Conservation (phyloP, 495 filamentous ascomycete species). For the Xylaria venustula region DNA sequence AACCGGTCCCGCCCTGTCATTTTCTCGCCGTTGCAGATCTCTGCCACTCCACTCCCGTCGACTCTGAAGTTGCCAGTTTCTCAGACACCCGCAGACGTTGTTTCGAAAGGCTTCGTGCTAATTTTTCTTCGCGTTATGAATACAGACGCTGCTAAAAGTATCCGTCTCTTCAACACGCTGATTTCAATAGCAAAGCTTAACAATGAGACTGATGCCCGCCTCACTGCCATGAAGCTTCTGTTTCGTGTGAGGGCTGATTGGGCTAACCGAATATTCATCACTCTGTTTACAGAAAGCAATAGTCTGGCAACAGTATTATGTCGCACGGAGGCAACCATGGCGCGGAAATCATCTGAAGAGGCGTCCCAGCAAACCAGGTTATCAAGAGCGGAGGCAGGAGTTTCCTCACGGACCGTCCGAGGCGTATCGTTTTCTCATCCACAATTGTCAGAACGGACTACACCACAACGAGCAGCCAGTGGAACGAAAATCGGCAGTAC, state of each 20-base stretch:
- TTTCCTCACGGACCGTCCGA: slow-evolving; percentile 36
- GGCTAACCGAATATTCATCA: slow-evolving; percentile 67
- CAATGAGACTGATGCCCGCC: slow-evolving; percentile 62
- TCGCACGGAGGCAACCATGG: slow-evolving; percentile 58
- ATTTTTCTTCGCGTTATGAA: slow-evolving; percentile 63
- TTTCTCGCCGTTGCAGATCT: slow-evolving; percentile 26
- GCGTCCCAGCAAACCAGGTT: slow-evolving; percentile 39
- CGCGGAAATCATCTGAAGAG: slow-evolving; percentile 51
- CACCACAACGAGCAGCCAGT: slow-evolving; percentile 33
- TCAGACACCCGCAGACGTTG: slow-evolving; percentile 54
- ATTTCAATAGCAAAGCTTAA: slow-evolving; percentile 58
- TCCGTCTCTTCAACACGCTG: slow-evolving; percentile 52
- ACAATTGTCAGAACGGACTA: slow-evolving; percentile 35
- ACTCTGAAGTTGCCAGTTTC: slow-evolving; percentile 23
- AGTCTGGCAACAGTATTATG: slow-evolving; percentile 68
- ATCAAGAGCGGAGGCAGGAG: slow-evolving; percentile 34
- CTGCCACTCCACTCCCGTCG: slow-evolving; percentile 23
- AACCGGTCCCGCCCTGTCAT: slow-evolving; percentile 26
- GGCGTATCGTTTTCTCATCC: slow-evolving; percentile 49
- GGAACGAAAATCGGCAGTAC: slow-evolving; percentile 33
- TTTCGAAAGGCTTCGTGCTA: slow-evolving; percentile 53
- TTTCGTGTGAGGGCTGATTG: slow-evolving; percentile 83
- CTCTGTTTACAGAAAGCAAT: slow-evolving; percentile 63
- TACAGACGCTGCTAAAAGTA: slow-evolving; percentile 49
- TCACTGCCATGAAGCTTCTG: slow-evolving; percentile 79